These are phyloP conservation scores for Opeltia flavorubescens DNA, from an alignment of 495 filamentous ascomycete species.

Conservation along the genomic window DNA sequence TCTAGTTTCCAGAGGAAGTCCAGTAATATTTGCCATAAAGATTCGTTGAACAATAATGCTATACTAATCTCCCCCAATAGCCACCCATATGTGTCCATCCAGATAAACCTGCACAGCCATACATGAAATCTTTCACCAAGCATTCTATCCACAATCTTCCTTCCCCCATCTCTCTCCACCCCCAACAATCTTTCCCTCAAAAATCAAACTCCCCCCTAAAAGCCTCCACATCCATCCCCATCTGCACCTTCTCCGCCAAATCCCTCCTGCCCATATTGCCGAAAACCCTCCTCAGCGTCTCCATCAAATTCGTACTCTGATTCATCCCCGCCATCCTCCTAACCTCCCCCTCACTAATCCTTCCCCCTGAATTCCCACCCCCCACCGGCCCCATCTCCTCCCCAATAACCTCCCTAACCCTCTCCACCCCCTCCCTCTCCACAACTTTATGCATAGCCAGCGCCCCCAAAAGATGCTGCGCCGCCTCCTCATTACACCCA, in stretches of 20 bases:
- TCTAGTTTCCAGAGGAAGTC: too few relatives aligned
- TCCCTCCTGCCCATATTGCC: slow-evolving; percentile 85
- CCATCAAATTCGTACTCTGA: slow-evolving; percentile 88
- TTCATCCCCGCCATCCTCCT: slow-evolving; percentile 75
- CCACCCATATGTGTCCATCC: too few relatives aligned
- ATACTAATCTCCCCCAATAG: too few relatives aligned
- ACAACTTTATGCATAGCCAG: slow-evolving; percentile 94
- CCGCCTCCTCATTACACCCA: slow-evolving; percentile 82
- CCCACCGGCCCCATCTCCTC: slow-evolving; percentile 10
- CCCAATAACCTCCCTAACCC: slow-evolving; percentile 67
- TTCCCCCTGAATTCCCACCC: slow-evolving; percentile 20
- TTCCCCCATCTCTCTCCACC: too few relatives aligned
- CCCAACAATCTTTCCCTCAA: slow-evolving; percentile 24
- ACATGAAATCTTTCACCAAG: too few relatives aligned
- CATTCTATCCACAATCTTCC: too few relatives aligned
- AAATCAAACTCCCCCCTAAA: slow-evolving; percentile 77
- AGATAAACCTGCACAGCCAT: too few relatives aligned
- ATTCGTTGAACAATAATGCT: too few relatives aligned
- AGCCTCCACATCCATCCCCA: slow-evolving; percentile 78
- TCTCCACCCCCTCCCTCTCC: slow-evolving; percentile 69
- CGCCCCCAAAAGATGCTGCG: slow-evolving; percentile 85
- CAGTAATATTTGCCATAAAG: too few relatives aligned
- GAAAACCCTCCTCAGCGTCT: slow-evolving; percentile 85
- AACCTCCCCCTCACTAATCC: slow-evolving; percentile 50
- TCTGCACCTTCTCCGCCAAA: slow-evolving; percentile 69